Percentiles rank a stretch among this genome's conserved stretches.
These are phyloP conservation scores for Arctium lappa DNA, from an alignment of 129 eudicot genomes.

Conservation along the genomic window DNA sequence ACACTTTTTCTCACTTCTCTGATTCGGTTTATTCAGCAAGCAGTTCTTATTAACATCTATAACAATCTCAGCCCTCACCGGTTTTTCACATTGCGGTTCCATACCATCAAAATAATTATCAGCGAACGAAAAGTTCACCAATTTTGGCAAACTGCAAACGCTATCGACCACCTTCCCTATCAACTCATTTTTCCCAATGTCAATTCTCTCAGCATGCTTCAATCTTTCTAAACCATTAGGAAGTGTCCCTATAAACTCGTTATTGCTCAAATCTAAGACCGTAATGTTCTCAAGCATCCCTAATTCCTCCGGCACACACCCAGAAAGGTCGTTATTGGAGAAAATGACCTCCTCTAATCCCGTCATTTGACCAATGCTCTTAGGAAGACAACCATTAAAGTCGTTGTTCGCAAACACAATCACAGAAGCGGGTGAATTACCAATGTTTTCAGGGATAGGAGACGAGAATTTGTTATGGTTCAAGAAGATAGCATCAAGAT, in stretches of 20 bases:
- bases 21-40: constrained; percentile 48
- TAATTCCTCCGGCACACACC: constrained; percentile 62
- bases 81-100: constrained; percentile 33
- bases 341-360: constrained; percentile 47
- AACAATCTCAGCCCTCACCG: constrained; percentile 9
- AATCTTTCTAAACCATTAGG: constrained; percentile 41
- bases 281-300: constrained; percentile 50
- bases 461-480: constrained; percentile 61
- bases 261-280: constrained; percentile 45
- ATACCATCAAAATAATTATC: constrained; percentile 47
- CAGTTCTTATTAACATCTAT: constrained; percentile 54
- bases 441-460: constrained; percentile 58
- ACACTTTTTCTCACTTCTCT: constrained; percentile 39
- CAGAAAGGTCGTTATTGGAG: constrained; percentile 36
- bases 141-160: constrained; percentile 47
- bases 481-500: constrained; percentile 68
- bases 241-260: constrained; percentile 39
- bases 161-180: constrained; percentile 42
- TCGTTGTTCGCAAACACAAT: constrained; percentile 63
- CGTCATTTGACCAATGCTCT: constrained; percentile 56
- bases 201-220: constrained; percentile 34
- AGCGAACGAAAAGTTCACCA: constrained; percentile 41
- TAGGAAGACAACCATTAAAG: constrained; percentile 62
- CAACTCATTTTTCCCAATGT: constrained; percentile 50
- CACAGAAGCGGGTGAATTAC: constrained; percentile 69